Base-by-base conservation (phyloP, 78 protist species). In the Chrysochromulina tobinii region DNA sequence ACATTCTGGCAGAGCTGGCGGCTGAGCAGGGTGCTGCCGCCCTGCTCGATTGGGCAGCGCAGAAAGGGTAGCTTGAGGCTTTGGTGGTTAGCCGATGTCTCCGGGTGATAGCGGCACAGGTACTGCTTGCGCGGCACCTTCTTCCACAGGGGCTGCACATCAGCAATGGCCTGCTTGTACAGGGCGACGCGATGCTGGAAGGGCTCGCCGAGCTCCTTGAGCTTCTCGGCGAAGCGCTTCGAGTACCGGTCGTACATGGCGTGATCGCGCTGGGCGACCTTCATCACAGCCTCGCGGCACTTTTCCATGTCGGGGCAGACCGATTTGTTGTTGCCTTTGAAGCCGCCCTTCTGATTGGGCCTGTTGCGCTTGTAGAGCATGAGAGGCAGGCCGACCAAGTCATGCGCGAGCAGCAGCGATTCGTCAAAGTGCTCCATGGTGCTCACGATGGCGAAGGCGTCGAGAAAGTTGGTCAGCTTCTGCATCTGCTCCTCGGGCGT, bases 281-380 rank as follows among this genome's bases (percentile, higher is more conserved):
- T 11, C 15, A 11, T 3, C 20, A 79, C 61, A 48, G 1, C 25
- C 61, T 2, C 87, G 61, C 58, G 59, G 61, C 87, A 79, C 87
- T 14, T 15, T 18, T 75, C 84, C 84, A 75, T 75, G 84, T 75
- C 84, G 23, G 84, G 84, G 57, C 84, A 75, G 27, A 75, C 48
- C 27, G 11, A 18, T 6, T 57, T 21, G 27, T 1, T 5, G 25
- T 18, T 23, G 64, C 83, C 83, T 50, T 57, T 8, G 83, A 75
- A 75, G 83, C 83, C 83, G 11, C 54, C 54, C 83, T 75, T 75
- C 38, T 21, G 21, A 14, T 18, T 6, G 18, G 87, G 87, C 48
- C 1, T 2, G n/a, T 53, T 79, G 27, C 51, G 51, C 38, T 79
- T 54, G 87, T 79, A 79, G 18, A 1, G 15, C 12, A 54, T 9